Evolutionary conservation across 2,329 filamentous ascomycete genomes (phyloP).

Genomic region (Fusarium dlaminii): DNA sequence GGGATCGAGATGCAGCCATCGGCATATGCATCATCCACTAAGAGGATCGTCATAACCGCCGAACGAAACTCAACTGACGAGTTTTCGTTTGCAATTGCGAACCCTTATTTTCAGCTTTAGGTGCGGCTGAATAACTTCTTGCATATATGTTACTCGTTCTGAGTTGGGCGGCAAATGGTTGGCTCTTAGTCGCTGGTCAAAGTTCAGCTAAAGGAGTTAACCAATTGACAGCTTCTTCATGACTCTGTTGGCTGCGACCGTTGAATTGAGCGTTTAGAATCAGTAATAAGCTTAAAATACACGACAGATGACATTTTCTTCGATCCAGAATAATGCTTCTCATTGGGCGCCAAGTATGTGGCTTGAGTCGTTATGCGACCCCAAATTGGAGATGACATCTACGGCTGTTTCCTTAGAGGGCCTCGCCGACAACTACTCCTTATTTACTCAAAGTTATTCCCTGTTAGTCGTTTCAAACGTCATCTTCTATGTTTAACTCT

Average conservation of each 20-base stretch:
- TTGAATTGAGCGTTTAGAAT: neutral
- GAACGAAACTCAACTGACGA: neutral
- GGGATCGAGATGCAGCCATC: neutral
- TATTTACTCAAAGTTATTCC: no score
- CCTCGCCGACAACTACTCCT: no score
- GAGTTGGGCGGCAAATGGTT: neutral
- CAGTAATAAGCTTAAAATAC: neutral
- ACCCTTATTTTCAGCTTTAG: neutral
- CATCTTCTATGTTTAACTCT: no score
- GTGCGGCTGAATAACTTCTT: neutral
- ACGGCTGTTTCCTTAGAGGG: neutral
- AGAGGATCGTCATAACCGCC: rapidly evolving
- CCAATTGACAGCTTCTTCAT: neutral
- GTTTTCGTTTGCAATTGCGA: neutral
- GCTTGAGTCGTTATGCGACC: neutral
- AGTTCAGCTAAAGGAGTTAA: neutral
- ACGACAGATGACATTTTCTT: no score
- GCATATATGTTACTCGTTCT: neutral
- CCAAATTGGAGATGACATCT: rapidly evolving
- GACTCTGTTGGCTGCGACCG: neutral
- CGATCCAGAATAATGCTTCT: rapidly evolving
- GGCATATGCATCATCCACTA: neutral
- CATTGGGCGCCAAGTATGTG: rapidly evolving
- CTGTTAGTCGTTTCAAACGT: no score
- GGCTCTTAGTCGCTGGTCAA: rapidly evolving